Evolutionary conservation across 805 yeast genomes (phyloP), one percentile per base, ranked within the genome.

Genomic region (Teunomyces kruisii): DNA sequence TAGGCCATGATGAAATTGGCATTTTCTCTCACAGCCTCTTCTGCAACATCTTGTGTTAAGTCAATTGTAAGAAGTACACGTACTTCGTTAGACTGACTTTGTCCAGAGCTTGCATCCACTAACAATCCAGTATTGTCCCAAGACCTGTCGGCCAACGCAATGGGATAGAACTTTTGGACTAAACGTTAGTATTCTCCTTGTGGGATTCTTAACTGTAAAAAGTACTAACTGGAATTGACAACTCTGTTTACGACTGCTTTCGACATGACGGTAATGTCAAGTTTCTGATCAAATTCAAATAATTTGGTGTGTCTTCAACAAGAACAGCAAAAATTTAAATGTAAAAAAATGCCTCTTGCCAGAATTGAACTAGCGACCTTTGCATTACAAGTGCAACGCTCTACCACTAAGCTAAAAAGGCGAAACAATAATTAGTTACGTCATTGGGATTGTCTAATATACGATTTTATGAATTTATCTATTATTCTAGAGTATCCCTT

Each of bases 321-420:
- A 10, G 12, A 26, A 26, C 3, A 9, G 9, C 9, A 26, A 26
- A 26, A 26, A 26, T 5, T 3, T 5, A 9, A 26, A 10, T 26
- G 28, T 10, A 43, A 33, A 30, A 26, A 35, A 41, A 19, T 62
- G 65, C 66, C 65, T 52, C 65, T 58, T 62, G 64, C 66, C 66
- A 62, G 66, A 62, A 62, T 61, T 61, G 66, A 61, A 60, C 65
- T 52, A 53, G 56, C 54, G 51, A 52, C 57, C 53, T 52, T 85
- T 84, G 94, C 95, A 86, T 86, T 88, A 88, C 96, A 88, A 88
- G 96, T 88, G 96, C 96, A 86, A 86, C 96, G 96, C 96, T 88
- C 94, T 88, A 88, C 96, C 96, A 86, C 96, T 88, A 87, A 88
- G 96, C 96, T 88, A 88, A 88, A 80, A 83, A 78, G 96, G 96